Evolutionary conservation across 1,139 yeast genomes (phyloP).

Genomic region (Sugiyamaella pinicola): DNA sequence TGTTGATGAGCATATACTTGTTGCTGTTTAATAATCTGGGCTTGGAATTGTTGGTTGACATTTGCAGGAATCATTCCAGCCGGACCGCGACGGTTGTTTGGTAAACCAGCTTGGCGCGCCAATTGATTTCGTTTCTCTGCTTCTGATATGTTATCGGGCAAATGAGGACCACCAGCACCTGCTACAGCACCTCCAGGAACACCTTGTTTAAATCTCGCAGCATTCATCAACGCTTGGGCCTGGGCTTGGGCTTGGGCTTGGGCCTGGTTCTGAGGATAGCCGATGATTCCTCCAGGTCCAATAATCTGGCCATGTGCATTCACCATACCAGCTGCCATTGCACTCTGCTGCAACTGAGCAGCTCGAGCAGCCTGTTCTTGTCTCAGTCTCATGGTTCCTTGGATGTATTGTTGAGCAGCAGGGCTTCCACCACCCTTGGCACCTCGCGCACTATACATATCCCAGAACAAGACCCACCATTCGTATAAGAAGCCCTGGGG

Average conservation of each 20-base stretch:
- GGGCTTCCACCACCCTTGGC: conserved; percentile 58
- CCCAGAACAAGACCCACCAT: conserved; percentile 99
- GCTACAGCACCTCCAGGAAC: conserved; percentile 22
- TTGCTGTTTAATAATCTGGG: conserved; percentile 35
- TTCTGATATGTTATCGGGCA: conserved; percentile 35
- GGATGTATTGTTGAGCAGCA: conserved; percentile 71
- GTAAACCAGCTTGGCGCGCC: conserved; percentile 36
- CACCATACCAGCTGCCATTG: conserved; percentile 29
- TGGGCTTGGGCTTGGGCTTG: conserved; percentile 28
- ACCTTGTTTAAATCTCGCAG: conserved; percentile 21
- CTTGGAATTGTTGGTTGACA: conserved; percentile 32
- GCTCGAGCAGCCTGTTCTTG: conserved; percentile 49
- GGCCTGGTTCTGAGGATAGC: conserved; percentile 29
- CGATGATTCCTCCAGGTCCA: conserved; percentile 27
- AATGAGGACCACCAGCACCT: conserved; percentile 23
- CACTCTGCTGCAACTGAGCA: conserved; percentile 40
- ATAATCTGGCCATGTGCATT: conserved; percentile 33
- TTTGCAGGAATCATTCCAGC: conserved; percentile 30
- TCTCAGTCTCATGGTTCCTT: conserved; percentile 55
- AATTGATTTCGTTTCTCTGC: conserved; percentile 36
- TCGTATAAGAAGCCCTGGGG: conserved; percentile 87
- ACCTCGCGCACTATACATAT: conserved; percentile 81
- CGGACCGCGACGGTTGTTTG: conserved; percentile 27
- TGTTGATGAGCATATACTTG: conserved; percentile 30
- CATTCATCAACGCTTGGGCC: conserved; percentile 26